Conservation (phyloP, 495 filamentous ascomycete species). For the Penicillium taxi region DNA sequence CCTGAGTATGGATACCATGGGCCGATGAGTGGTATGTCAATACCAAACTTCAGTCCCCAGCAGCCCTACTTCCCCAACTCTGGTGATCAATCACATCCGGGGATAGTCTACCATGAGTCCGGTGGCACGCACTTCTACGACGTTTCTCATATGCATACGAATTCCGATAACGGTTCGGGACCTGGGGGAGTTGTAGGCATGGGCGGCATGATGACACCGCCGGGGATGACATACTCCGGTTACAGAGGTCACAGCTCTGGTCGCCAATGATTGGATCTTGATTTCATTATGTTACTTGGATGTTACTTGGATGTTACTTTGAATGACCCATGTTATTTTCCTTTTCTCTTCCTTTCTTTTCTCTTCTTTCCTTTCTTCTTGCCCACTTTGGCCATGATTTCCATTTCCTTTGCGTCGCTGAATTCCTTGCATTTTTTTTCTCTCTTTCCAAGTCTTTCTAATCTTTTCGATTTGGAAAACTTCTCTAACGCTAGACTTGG, state of each 20-base stretch:
- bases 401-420: constrained; percentile 2
- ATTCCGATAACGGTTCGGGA: constrained; percentile 42
- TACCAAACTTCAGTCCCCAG: constrained; percentile 47
- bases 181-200: constrained; percentile 57
- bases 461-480: constrained; percentile 9
- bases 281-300: constrained; percentile 4
- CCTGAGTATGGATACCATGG: constrained; percentile 34
- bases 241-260: constrained; percentile 53
- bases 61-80: constrained; percentile 35
- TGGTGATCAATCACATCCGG: constrained; percentile 47
- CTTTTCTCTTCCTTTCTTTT: constrained; percentile 6
- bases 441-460: constrained; percentile 6
- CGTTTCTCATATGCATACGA: constrained; percentile 54
- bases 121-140: constrained; percentile 96
- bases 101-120: constrained; percentile 80
- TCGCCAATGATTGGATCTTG: constrained; percentile 37
- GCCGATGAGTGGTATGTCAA: constrained; percentile 44
- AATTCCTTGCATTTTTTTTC: constrained; percentile 6
- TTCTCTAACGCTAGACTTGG: constrained; percentile 19
- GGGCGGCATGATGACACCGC: constrained; percentile 72
- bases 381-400: constrained; percentile 18
- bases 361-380: constrained; percentile 5
- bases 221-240: constrained; percentile 57
- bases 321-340: too few relatives aligned
- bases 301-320: constrained; percentile 8